A percentile compares a stretch with the other conserved stretches of the same genome.
phyloP scores from a whole-genome alignment of 257 asterid genomes.

The Asclepias syriaca region DNA sequence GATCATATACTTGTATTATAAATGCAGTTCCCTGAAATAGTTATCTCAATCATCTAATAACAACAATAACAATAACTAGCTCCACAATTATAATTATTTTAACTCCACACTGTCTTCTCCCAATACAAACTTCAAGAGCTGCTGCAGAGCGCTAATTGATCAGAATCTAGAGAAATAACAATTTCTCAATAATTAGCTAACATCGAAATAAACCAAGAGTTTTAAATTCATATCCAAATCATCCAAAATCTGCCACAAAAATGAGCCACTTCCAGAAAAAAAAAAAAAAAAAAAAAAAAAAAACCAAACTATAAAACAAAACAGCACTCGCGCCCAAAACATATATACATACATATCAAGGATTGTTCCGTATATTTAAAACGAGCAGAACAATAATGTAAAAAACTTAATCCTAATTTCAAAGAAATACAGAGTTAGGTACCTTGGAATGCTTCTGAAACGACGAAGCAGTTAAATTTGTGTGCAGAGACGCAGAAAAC shows the following conservation, averaged over 20 bases:
- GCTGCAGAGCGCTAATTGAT: not conserved
- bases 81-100: too few species aligned
- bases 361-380: not conserved
- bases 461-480: conserved; percentile 15
- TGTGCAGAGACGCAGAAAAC: conserved; percentile 26
- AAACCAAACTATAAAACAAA: not conserved
- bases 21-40: not conserved
- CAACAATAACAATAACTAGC: not conserved
- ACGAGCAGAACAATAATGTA: not conserved
- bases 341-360: not conserved
- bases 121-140: not conserved
- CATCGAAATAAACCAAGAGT: not conserved
- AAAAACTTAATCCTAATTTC: not conserved
- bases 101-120: too few species aligned
- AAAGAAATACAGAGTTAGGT: conserved; percentile 1
- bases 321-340: not conserved
- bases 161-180: not conserved
- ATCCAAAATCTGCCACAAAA: not conserved
- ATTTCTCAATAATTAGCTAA: not conserved
- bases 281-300: not conserved
- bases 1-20: not conserved
- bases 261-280: not conserved
- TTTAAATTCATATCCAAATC: not conserved
- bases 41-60: not conserved
- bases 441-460: conserved; percentile 38